Base-by-base conservation (phyloP, 2,329 filamentous ascomycete genomes). In the Scytalidium sp. region DNA sequence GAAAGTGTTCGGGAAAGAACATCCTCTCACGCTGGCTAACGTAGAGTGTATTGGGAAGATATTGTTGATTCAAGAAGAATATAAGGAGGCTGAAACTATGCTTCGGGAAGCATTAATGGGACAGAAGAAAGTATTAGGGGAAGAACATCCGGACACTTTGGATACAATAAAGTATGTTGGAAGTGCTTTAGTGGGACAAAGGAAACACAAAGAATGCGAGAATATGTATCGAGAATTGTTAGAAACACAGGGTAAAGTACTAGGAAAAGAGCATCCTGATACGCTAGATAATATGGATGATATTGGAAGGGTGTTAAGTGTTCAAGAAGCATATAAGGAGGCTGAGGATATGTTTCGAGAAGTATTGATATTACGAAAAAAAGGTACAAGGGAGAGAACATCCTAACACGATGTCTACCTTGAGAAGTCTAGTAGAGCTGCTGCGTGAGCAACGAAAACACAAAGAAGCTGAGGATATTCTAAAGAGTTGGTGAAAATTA, bases 401-500 rank as follows among this genome's bases (percentile, higher is more conserved):
- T 27, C 46, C 46, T n/a, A 25, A 43, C 29, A 58, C 54, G 32
- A 50, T 61, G 5, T 22, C 11, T 13, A 52, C 45, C 27, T 52
- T 56, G 44, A 52, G 45, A 9, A 54, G 51, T 36, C 47, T 61
- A 10, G 57, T 46, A n/a, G 6, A 27, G 8, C 25, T 43, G 19
- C 53, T 36, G 10, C 8, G 8, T 2, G 4, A 1, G n/a, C 49
- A 43, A 52, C 47, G 54, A 2, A 49, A 50, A 32, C 53, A 56
- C 22, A 2, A 53, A 19, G 51, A 60, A 42, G 60, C 60, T 19
- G 56, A 56, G 40, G 19, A n/a, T n/a, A n/a, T n/a, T n/a, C n/a
- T n/a, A n/a, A n/a, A n/a, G n/a, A n/a, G n/a, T n/a, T n/a, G n/a
- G n/a, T n/a, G n/a, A n/a, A n/a, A n/a, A n/a, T n/a, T n/a, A n/a